phyloP scores from a whole-genome alignment of 345 rosid species.

The Hirschfeldia incana region DNA sequence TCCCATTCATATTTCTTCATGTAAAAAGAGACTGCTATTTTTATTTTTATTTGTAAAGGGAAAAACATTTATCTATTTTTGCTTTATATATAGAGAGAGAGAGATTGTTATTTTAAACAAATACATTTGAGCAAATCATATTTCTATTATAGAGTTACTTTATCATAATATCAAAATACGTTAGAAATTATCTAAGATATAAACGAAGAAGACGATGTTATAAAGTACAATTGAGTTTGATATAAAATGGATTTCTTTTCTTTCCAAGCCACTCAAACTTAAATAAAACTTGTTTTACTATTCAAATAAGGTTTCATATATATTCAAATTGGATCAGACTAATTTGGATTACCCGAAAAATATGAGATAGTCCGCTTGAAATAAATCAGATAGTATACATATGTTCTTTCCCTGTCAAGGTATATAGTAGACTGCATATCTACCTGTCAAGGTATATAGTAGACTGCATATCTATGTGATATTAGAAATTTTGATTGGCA shows the following conservation, averaged over 20 bases:
- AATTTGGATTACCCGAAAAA: neutral
- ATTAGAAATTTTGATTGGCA: slow-evolving; percentile 20
- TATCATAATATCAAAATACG: too few species aligned
- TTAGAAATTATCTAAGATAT: too few species aligned
- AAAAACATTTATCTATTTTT: too few species aligned
- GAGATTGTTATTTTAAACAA: too few species aligned
- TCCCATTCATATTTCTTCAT: too few species aligned
- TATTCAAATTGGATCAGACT: neutral
- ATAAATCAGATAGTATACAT: neutral
- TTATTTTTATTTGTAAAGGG: too few species aligned
- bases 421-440: neutral
- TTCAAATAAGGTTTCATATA: neutral
- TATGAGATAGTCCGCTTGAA: neutral
- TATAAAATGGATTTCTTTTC: neutral
- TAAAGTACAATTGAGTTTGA: neutral
- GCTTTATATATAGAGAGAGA: too few species aligned
- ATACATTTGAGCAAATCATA: too few species aligned
- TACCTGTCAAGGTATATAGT: too few species aligned
- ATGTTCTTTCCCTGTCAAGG: neutral
- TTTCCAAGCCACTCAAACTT: neutral
- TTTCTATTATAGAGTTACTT: too few species aligned
- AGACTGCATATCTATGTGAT: neutral
- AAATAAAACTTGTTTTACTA: neutral
- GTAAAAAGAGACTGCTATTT: too few species aligned
- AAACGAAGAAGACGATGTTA: too few species aligned